phyloP scores from a whole-genome alignment of 2,329 filamentous ascomycete species.

The Neopestalotiopsis rosae region DNA sequence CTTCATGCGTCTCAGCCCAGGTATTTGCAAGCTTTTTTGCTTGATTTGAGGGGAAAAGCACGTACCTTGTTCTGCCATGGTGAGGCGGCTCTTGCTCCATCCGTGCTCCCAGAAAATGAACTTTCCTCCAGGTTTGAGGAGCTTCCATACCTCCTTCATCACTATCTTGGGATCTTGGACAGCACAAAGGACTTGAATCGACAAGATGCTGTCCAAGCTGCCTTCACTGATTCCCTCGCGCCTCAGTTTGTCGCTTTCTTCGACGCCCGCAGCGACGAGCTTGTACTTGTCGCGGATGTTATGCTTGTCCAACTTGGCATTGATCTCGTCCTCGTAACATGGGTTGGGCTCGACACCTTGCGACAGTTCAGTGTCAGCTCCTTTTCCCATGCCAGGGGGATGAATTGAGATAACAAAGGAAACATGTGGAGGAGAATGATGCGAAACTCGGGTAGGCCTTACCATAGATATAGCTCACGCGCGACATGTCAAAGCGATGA shows the following conservation, averaged over 20 bases:
- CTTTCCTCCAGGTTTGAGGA: conserved; percentile 50
- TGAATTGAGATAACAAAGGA: neutral
- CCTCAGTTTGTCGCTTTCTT: conserved; percentile 43
- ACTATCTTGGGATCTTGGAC: conserved; percentile 35
- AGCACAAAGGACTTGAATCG: conserved; percentile 50
- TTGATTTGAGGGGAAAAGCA: neutral
- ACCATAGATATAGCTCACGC: conserved; percentile 39
- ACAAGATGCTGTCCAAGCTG: conserved; percentile 45
- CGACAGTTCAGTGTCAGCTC: neutral
- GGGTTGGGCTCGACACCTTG: conserved; percentile 46
- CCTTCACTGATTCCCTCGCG: conserved; percentile 39
- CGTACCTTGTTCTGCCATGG: conserved; percentile 36
- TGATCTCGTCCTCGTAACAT: conserved; percentile 36
- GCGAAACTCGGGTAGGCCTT: neutral
- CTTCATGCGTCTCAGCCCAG: conserved; percentile 26
- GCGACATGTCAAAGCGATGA: conserved; percentile 38
- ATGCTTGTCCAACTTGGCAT: conserved; percentile 34
- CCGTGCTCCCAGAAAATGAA: conserved; percentile 54
- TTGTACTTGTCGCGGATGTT: conserved; percentile 42
- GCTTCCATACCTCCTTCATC: conserved; percentile 40
- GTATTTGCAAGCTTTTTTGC: neutral
- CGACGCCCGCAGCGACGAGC: conserved; percentile 42
- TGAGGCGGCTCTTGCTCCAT: conserved; percentile 33
- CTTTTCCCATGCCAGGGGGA: neutral
- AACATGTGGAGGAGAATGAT: neutral